These are phyloP conservation scores for Crucihimalaya himalaica DNA, from an alignment of 345 rosid genomes.

Conservation along the genomic window DNA sequence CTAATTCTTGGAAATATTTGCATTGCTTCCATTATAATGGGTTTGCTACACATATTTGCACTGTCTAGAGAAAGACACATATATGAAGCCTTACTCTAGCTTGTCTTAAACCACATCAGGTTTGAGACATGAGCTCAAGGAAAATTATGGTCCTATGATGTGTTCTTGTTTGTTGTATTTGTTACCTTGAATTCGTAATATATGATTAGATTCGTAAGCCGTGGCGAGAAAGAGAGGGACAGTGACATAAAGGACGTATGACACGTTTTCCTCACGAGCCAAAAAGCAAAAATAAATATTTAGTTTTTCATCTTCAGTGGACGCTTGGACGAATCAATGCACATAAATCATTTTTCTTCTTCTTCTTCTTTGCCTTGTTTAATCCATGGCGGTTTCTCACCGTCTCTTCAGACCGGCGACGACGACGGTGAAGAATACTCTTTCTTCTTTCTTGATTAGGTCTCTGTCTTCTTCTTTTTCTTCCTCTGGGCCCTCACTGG, in stretches of 20 bases:
- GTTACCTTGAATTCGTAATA: too few relatives aligned
- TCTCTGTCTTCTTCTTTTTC: conserved; percentile 36
- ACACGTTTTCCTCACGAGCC: conserved; percentile 27
- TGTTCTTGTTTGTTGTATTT: too few relatives aligned
- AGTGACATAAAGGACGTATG: conserved; percentile 14
- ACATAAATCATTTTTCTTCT: neutral
- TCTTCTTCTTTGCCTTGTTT: neutral
- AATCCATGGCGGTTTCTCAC: conserved; percentile 44
- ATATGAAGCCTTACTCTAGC: too few relatives aligned
- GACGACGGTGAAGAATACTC: conserved; percentile 20
- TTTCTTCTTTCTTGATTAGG: conserved; percentile 34
- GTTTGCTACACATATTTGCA: too few relatives aligned
- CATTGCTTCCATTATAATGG: too few relatives aligned
- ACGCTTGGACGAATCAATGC: neutral
- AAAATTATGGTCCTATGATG: too few relatives aligned
- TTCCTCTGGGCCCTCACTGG: conserved; percentile 39
- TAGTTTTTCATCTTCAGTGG: neutral
- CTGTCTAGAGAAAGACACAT: too few relatives aligned
- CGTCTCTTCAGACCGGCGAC: conserved; percentile 37
- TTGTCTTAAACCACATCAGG: too few relatives aligned
- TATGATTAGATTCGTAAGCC: too few relatives aligned
- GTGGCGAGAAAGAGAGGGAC: neutral
- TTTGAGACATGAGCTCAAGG: too few relatives aligned
- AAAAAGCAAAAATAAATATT: neutral
- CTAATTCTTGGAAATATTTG: too few relatives aligned